These are phyloP conservation scores for Globisporangium sylvaticum DNA, from an alignment of 352 stramenopile species.

Conservation along the genomic window DNA sequence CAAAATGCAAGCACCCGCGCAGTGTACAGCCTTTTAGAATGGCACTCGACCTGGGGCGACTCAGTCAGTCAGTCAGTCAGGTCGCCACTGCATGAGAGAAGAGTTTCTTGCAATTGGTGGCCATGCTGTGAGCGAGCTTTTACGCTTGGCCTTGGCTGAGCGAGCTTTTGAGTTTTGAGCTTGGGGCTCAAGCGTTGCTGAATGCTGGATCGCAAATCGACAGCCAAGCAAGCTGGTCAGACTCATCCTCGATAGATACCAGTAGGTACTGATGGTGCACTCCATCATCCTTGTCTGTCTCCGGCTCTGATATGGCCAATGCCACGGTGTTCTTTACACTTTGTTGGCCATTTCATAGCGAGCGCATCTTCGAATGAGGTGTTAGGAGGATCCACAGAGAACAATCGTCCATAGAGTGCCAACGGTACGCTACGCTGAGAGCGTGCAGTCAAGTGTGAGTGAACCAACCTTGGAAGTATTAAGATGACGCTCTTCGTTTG, in stretches of 20 bases:
- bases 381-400: neutral
- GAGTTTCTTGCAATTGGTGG: too few species aligned
- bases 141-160: neutral
- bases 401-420: neutral
- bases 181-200: too few species aligned
- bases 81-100: too few species aligned
- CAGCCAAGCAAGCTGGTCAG: neutral
- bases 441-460: too few species aligned
- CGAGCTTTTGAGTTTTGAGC: too few species aligned
- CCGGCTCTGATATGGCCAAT: neutral
- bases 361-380: neutral
- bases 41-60: too few species aligned
- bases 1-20: neutral
- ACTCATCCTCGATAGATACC: neutral
- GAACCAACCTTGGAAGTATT: too few species aligned
- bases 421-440: neutral
- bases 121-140: neutral
- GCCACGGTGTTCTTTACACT: neutral
- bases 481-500: too few species aligned
- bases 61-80: too few species aligned
- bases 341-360: neutral
- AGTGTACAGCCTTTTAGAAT: too few species aligned
- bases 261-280: neutral
- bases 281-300: neutral
- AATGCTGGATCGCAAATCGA: neutral